Evolutionary conservation across 352 stramenopile genomes (phyloP).

Genomic region (Globisporangium uncinulatum): DNA sequence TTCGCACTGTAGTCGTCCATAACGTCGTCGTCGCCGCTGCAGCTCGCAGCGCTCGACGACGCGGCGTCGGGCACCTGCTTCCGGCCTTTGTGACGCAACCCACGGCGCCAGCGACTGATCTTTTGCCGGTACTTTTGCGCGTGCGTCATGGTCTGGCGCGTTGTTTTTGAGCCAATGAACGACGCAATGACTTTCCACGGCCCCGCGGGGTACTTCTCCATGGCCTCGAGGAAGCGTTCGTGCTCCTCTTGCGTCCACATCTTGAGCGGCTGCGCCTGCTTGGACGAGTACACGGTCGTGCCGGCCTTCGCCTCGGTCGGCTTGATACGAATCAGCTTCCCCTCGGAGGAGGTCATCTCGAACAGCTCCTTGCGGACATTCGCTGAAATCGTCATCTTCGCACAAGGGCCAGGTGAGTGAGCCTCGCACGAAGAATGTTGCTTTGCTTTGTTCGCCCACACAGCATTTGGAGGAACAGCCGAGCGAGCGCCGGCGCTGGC

Average conservation of each 20-base stretch:
- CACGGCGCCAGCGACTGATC: conserved; percentile 75
- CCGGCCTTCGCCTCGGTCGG: conserved; percentile 78
- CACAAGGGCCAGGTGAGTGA: conserved; percentile 7
- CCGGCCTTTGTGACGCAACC: conserved; percentile 71
- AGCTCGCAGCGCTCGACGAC: conserved; percentile 12
- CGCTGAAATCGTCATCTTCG: conserved; percentile 78
- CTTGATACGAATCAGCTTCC: conserved; percentile 82
- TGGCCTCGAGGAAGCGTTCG: conserved; percentile 80
- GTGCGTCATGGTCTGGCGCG: conserved; percentile 92
- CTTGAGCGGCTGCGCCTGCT: conserved; percentile 78
- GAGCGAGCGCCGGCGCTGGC: conserved; percentile 2
- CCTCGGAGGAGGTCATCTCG: conserved; percentile 72
- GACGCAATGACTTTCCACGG: conserved; percentile 81
- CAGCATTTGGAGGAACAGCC: conserved; percentile 7
- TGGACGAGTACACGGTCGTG: conserved; percentile 80
- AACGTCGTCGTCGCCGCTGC: conserved; percentile 32
- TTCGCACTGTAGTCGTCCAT: conserved; percentile 37
- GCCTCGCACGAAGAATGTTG: conserved; percentile 14
- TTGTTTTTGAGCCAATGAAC: conserved; percentile 80
- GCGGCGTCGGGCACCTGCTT: conserved; percentile 46
- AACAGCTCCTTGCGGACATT: conserved; percentile 85
- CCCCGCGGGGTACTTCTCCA: conserved; percentile 81
- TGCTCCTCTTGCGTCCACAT: conserved; percentile 86
- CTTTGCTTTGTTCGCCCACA: not conserved
- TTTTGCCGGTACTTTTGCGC: conserved; percentile 84